These are phyloP conservation scores for Xerocomellus amylosporus DNA, from an alignment of 768 basidiomycete species.

Conservation along the genomic window DNA sequence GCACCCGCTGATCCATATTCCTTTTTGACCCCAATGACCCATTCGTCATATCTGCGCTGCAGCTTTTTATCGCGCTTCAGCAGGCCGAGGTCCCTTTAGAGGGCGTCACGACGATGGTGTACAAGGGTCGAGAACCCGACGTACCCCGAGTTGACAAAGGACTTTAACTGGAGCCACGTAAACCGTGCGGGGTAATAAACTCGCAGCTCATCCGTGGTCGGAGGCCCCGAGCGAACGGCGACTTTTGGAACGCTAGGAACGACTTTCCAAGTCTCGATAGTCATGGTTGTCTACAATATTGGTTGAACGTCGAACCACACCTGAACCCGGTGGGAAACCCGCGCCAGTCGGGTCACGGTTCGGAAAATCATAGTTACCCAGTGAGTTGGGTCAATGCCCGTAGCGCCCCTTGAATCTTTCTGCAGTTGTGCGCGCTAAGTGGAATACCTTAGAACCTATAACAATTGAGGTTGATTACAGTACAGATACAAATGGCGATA, in stretches of 20 bases:
- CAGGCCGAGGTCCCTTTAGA: slow-evolving; percentile 70
- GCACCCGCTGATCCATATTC: slow-evolving; percentile 67
- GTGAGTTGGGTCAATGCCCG: not conserved
- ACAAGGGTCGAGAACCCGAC: slow-evolving; percentile 8
- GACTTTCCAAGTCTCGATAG: slow-evolving; percentile 13
- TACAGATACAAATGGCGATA: slow-evolving; percentile 15
- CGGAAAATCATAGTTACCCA: not conserved
- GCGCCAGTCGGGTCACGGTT: not conserved
- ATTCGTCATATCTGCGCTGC: slow-evolving; percentile 63
- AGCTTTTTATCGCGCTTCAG: slow-evolving; percentile 71
- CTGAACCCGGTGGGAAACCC: not conserved
- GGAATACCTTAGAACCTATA: no score
- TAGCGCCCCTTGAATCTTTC: no score
- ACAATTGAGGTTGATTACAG: slow-evolving; percentile 5
- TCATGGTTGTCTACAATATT: slow-evolving; percentile 11
- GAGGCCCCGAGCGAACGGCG: slow-evolving; percentile 54
- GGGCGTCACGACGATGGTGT: not conserved
- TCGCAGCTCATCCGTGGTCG: slow-evolving; percentile 64
- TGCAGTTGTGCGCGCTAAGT: not conserved
- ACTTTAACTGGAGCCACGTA: slow-evolving; percentile 72
- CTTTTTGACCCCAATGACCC: slow-evolving; percentile 51
- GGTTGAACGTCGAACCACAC: not conserved
- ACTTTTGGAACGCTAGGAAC: slow-evolving; percentile 22
- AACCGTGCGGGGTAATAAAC: slow-evolving; percentile 71
- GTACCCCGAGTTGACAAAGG: slow-evolving; percentile 77